phyloP scores from a whole-genome alignment of 2,329 filamentous ascomycete genomes.

The Knoxdaviesia capensis region DNA sequence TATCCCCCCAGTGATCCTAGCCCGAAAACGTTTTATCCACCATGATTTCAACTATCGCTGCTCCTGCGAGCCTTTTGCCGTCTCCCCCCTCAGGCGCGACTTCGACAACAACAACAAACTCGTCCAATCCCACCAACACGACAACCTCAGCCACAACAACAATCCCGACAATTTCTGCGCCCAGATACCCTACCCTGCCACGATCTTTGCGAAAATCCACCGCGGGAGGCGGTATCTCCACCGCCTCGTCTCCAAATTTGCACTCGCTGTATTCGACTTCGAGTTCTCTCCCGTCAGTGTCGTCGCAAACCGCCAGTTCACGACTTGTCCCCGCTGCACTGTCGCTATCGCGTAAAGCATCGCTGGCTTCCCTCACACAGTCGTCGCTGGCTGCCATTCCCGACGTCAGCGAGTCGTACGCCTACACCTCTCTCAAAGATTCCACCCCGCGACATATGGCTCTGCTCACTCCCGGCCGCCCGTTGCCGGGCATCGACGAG shows the following conservation, averaged over 20 bases:
- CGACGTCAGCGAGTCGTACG: constrained; percentile 45
- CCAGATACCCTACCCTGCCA: constrained; percentile 2
- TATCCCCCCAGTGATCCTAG: too few species aligned
- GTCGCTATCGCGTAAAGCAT: constrained; percentile 44
- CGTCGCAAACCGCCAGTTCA: too few species aligned
- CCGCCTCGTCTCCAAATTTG: constrained; percentile 39
- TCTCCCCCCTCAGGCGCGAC: neutral
- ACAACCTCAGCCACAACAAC: constrained; percentile 22
- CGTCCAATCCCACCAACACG: constrained; percentile 19
- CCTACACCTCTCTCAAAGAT: constrained; percentile 27
- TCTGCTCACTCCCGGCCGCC: constrained; percentile 32
- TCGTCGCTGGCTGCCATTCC: constrained; percentile 43
- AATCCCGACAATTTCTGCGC: constrained; percentile 43
- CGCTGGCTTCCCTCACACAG: constrained; percentile 47
- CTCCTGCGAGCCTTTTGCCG: too few species aligned
- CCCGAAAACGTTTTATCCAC: too few species aligned
- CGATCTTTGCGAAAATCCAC: constrained; percentile 23
- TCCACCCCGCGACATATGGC: constrained; percentile 19
- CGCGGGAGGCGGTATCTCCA: constrained; percentile 16
- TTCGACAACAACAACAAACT: constrained; percentile 18
- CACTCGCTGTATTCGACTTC: constrained; percentile 24
- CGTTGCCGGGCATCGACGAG: constrained; percentile 18
- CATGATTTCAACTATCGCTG: too few species aligned
- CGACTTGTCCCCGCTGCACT: constrained; percentile 6
- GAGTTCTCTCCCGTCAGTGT: constrained; percentile 20